Evolutionary conservation across 768 basidiomycete species (phyloP), one percentile per base, ranked within the genome.

Genomic region (Lentinula boryana): DNA sequence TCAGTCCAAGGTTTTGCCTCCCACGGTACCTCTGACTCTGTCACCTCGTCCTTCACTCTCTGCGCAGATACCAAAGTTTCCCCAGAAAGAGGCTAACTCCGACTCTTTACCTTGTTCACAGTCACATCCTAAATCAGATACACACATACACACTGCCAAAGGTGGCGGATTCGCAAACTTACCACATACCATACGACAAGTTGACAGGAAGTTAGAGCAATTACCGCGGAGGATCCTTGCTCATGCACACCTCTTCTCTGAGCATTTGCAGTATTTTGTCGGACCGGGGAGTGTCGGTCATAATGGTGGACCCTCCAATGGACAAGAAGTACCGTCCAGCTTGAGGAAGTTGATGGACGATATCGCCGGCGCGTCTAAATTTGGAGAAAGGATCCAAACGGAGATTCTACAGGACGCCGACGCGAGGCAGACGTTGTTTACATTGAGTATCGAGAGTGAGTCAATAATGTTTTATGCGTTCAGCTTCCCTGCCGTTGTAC

Each of bases 401-500:
- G 74, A 74, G 63, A 71, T 75, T 33, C 61, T 75, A 51, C 68
- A 69, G 49, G 74, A 76, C 54, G 60, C 66, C 23, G 69, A 72
- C 60, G 71, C 71, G 18, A 62, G 74, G 10, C 32, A 75, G 70
- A 72, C 70, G 0, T 62, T 75, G 46, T 71, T 75, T 52, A 68
- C 71, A 1, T 63, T 75, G 49, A 71, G 71, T 58, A 71, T 76
- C 23, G 70, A 70, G 64, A 63, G 71, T 70, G 46, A 56, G 69
- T 67, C 38, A 4, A 27, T 23, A 21, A 41, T 54, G 55, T 56
- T 38, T 16, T 38, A 27, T 35, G 10, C n/a, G n/a, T n/a, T n/a
- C n/a, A n/a, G n/a, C 52, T 32, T 27, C 27, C 27, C 27, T 27
- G 27, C 27, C 27, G 23, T 7, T 32, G n/a, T 40, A 23, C 18